Percentiles rank a stretch among this genome's conserved stretches.
phyloP scores from a whole-genome alignment of 2,329 filamentous ascomycete species.

The Sclerotinia trifoliorum region DNA sequence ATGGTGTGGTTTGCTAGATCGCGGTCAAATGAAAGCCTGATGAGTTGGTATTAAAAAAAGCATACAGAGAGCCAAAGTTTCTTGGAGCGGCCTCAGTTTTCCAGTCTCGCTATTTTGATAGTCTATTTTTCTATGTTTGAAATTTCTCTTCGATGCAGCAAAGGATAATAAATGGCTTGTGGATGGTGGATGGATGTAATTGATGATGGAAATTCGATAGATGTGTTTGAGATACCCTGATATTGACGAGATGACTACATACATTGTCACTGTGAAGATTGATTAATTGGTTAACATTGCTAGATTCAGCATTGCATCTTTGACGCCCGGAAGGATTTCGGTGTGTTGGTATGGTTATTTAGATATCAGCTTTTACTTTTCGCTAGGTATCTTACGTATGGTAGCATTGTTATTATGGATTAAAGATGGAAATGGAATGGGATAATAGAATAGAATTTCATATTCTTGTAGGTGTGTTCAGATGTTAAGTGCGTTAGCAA shows the following conservation, averaged over 20 bases:
- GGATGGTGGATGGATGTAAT: too few relatives aligned
- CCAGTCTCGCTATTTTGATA: background rate
- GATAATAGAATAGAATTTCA: background rate
- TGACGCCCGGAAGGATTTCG: background rate
- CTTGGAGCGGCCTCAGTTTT: background rate
- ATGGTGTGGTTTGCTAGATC: background rate
- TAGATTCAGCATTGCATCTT: conserved; percentile 1
- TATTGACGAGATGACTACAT: conserved; percentile 4
- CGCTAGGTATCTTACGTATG: background rate
- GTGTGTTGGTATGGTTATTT: background rate
- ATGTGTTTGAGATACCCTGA: conserved; percentile 16
- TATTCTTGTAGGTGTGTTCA: background rate
- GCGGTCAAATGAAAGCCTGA: background rate
- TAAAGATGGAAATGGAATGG: background rate
- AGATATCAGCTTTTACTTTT: background rate
- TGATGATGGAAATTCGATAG: background rate
- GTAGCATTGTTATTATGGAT: background rate
- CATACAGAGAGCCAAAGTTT: background rate
- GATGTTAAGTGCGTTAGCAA: background rate
- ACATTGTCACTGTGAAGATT: background rate
- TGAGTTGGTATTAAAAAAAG: conserved; percentile 9
- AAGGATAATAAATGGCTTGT: background rate
- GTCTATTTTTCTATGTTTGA: too few relatives aligned
- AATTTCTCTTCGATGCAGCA: background rate
- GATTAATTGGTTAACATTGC: background rate